A percentile compares a stretch with the other conserved stretches of the same genome.
Evolutionary conservation across 495 filamentous ascomycete species (phyloP).

Genomic region (Xeromyces bisporus): DNA sequence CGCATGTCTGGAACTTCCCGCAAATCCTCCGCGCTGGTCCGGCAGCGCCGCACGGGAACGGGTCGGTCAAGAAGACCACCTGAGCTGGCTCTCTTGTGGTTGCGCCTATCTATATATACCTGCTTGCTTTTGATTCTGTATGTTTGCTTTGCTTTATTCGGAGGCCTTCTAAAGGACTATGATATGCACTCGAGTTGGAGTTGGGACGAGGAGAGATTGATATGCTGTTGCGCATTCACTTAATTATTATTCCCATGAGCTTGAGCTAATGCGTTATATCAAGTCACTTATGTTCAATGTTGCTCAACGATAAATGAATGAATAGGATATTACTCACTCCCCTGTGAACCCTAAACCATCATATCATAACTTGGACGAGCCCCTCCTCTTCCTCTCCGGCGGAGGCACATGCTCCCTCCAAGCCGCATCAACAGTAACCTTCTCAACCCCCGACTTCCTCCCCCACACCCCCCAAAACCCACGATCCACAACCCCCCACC

Average conservation of each 20-base stretch:
- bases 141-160: conserved; percentile 1
- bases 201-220: too few species aligned
- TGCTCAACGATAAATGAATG: too few species aligned
- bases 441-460: conserved; percentile 32
- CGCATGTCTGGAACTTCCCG: conserved; percentile 47
- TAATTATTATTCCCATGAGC: too few species aligned
- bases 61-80: conserved; percentile 25
- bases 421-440: conserved; percentile 38
- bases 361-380: conserved; percentile 20
- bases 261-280: too few species aligned
- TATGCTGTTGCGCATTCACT: too few species aligned
- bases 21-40: conserved; percentile 33
- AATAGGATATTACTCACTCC: too few species aligned
- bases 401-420: conserved; percentile 35
- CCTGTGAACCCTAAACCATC: too few species aligned
- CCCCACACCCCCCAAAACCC: conserved; percentile 39
- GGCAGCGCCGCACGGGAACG: conserved; percentile 10
- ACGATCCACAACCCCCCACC: conserved; percentile 47
- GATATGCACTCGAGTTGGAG: too few species aligned
- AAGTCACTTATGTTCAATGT: too few species aligned
- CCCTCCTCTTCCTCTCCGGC: conserved; percentile 14
- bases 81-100: conserved; percentile 8
- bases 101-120: too few species aligned
- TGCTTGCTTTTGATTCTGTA: conserved; percentile 3
- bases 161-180: too few species aligned